Conservation (phyloP, 2,329 filamentous ascomycete species). For the Aspergillus pseudotamarii region DNA sequence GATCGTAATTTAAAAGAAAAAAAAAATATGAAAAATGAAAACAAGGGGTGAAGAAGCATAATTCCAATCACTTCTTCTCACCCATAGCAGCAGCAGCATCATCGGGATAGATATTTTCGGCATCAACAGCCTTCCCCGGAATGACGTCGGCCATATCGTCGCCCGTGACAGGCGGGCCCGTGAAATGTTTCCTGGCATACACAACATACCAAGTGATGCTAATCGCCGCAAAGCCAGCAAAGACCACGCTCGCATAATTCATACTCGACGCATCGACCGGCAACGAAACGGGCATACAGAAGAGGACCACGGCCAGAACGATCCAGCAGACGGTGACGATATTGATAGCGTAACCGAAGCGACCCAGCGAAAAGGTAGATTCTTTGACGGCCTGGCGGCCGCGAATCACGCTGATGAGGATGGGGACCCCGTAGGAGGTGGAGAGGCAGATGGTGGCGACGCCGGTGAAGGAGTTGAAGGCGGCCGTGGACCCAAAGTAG, state of each 20-base stretch:
- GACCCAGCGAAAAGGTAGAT: constrained; percentile 70
- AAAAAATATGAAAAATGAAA: background rate
- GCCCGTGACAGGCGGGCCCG: constrained; percentile 53
- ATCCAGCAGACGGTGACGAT: constrained; percentile 71
- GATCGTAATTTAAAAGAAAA: background rate
- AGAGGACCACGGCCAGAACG: constrained; percentile 67
- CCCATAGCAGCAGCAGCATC: constrained; percentile 19
- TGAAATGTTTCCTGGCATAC: constrained; percentile 66
- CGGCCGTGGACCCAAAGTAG: constrained; percentile 75
- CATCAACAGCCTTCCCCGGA: constrained; percentile 36
- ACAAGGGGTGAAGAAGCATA: background rate
- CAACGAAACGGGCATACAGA: constrained; percentile 72
- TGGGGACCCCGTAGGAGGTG: constrained; percentile 74
- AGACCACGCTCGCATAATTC: constrained; percentile 70
- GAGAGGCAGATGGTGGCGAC: constrained; percentile 79
- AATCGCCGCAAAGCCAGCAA: constrained; percentile 63
- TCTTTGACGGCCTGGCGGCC: constrained; percentile 66
- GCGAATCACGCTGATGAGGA: constrained; percentile 69
- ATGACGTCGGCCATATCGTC: constrained; percentile 37
- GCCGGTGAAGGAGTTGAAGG: constrained; percentile 79
- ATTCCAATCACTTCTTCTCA: constrained; percentile 3
- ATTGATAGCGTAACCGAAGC: constrained; percentile 70
- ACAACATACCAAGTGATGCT: constrained; percentile 66
- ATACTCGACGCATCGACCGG: constrained; percentile 60
- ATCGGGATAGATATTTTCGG: constrained; percentile 30